Evolutionary conservation across 768 basidiomycete species (phyloP), one percentile per base, ranked within the genome.

Genomic region (Trametes cinnabarina): DNA sequence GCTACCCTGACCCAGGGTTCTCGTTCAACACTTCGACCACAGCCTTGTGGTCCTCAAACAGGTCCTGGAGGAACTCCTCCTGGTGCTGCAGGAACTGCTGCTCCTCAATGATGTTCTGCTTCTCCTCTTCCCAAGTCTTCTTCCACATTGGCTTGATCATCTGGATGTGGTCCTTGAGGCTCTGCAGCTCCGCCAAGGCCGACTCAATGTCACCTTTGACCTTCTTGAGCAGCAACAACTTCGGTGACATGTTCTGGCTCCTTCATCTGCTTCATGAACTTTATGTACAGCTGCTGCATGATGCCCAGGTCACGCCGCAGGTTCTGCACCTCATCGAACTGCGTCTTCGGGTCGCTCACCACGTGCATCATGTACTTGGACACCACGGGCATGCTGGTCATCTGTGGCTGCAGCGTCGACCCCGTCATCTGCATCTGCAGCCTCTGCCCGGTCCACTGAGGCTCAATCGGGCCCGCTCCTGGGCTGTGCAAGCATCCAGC

Each of bases 111-210:
- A 99, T 94, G 63, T 93, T 92, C 78, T 93, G 90, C 69, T 98
- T 71, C 75, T 99, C 96, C 68, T 92, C 87, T 67, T 92, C 90
- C 96, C 96, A 99, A n/a, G 94, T 98, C 81, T 95, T 94, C 79
- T 95, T 92, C 96, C 96, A 99, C 82, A 92, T 92, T 40, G 96
- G 94, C 67, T 90, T 93, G 67, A 95, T 82, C 11, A 91, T 89
- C 65, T 86, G 83, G 64, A 98, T 90, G 71, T 96, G 92, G 65
- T 87, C 85, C 66, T 84, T 84, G 57, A 98, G 76, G 66, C 83
- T 87, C 60, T 85, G 80, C 42, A 98, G 79, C 73, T 94, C 88
- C 10, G 74, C 71, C 17, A 83, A 79, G 25, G 87, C 81, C 20
- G 80, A 72, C 26, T 80, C 78, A 55, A 97, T 80, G 63, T 93